Evolutionary conservation across 2,329 filamentous ascomycete genomes (phyloP).

Genomic region (Rhexocercosporidium sp.): DNA sequence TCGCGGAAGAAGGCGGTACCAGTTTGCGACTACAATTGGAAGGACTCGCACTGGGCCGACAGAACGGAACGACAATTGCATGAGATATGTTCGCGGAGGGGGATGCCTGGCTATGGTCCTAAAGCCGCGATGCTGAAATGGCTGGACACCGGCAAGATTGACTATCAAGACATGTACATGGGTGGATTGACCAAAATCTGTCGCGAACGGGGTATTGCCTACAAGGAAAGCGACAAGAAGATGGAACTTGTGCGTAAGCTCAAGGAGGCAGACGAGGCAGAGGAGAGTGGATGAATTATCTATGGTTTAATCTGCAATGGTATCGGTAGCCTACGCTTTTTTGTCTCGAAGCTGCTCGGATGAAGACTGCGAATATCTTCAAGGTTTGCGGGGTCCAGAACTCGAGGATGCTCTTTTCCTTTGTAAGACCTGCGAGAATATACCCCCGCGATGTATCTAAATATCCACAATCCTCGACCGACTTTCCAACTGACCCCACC

Average conservation of each 20-base stretch:
- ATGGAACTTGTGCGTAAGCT: conserved; percentile 20
- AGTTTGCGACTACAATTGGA: conserved; percentile 31
- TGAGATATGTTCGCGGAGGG: conserved; percentile 23
- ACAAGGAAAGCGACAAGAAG: conserved; percentile 24
- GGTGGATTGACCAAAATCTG: conserved; percentile 19
- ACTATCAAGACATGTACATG: conserved; percentile 30
- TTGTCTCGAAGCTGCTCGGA: too few relatives aligned
- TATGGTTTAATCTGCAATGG: too few relatives aligned
- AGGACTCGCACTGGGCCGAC: conserved; percentile 32
- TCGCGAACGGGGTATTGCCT: conserved; percentile 13
- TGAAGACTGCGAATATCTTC: too few relatives aligned
- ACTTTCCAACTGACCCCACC: conserved; percentile 1
- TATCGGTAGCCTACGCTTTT: too few relatives aligned
- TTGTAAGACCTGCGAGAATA: too few relatives aligned
- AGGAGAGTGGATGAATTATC: conserved; percentile 2
- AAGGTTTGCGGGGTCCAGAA: too few relatives aligned
- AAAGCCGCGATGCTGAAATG: conserved; percentile 33
- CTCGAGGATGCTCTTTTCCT: too few relatives aligned
- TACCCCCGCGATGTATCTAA: too few relatives aligned
- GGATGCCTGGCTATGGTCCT: conserved; percentile 25
- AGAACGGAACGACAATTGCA: conserved; percentile 22
- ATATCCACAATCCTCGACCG: background rate
- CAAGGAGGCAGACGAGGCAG: conserved; percentile 21
- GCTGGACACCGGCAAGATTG: conserved; percentile 29
- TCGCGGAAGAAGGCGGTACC: background rate